Evolutionary conservation across 2,329 filamentous ascomycete species (phyloP), one percentile per base, ranked within the genome.

Genomic region (Dactylellina cionopaga): DNA sequence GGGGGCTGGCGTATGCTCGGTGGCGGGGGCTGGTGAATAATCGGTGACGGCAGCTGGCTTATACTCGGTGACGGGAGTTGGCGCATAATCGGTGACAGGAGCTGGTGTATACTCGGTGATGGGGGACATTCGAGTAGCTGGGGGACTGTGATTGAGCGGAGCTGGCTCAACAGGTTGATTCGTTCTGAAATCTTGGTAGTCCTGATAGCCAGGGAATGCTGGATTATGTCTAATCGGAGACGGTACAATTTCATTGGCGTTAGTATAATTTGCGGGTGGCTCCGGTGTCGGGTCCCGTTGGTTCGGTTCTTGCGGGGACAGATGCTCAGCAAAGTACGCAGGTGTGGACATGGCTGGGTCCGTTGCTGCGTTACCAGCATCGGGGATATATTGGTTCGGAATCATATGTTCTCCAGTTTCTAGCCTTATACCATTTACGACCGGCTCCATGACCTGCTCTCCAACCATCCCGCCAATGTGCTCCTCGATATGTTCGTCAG

Each of bases 161-260:
- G 13, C 9, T 2, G 44, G 6, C 15, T 17, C 56, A 6, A 10
- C 13, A 2, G 25, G 10, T 37, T 52, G 58, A 10, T 6, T 64
- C 9, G 46, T 55, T 33, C 59, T 54, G 7, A 56, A 65, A 24
- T 65, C 31, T 3, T 68, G 52, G 17, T 68, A 68, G 43, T 43
- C 33, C 24, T 58, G 63, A 35, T 68, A 68, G 24, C 52, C 52
- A 6, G 52, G 31, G n/a, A 58, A 68, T 17, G 43, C 63, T 9
- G 63, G 63, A 37, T 44, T 68, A 2, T 52, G 43, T 37, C 43
- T 58, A 15, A 52, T 44, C 5, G 52, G 52, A 15, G 43, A 59
- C 2, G 60, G 51, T 35, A 65, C 31, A 25, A 41, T 46, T 7
- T 64, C 49, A 9, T 33, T 27, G 24, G 9, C 11, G 11, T 35